Evolutionary conservation across 2,329 filamentous ascomycete genomes (phyloP).

Genomic region (Hypoxylon sp.): DNA sequence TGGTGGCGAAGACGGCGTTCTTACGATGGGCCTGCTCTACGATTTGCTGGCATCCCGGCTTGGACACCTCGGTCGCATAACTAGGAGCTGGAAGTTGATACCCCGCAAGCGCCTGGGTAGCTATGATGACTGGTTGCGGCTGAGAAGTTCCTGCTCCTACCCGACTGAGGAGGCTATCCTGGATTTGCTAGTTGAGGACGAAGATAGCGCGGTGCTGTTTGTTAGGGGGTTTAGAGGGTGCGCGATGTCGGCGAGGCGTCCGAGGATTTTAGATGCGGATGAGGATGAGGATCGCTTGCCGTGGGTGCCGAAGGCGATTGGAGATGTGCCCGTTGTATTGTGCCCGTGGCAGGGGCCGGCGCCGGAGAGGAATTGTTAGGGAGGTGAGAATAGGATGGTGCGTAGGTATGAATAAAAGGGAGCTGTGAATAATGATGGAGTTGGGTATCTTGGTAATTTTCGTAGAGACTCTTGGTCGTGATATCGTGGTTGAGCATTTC

Average conservation of each 20-base stretch:
- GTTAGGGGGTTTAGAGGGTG: slow-evolving; percentile 3
- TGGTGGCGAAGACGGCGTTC: slow-evolving; percentile 4
- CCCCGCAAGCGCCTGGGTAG: slow-evolving; percentile 1
- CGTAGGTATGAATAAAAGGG: background rate
- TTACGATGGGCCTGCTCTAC: slow-evolving; percentile 38
- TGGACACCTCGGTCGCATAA: background rate
- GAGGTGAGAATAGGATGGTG: background rate
- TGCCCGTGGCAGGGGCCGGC: slow-evolving; percentile 5
- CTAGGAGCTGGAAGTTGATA: slow-evolving; percentile 14
- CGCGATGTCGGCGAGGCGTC: background rate
- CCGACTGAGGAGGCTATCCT: background rate
- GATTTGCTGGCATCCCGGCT: slow-evolving; percentile 19
- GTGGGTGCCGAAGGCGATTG: slow-evolving; percentile 17
- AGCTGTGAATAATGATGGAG: background rate
- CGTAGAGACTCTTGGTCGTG: background rate
- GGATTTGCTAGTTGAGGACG: slow-evolving; percentile 8
- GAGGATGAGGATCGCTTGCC: background rate
- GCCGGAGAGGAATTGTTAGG: background rate
- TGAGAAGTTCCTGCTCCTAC: background rate
- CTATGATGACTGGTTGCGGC: slow-evolving; percentile 5
- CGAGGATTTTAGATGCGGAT: background rate
- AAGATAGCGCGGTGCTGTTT: slow-evolving; percentile 13
- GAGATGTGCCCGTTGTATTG: slow-evolving; percentile 3
- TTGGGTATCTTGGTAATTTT: background rate
- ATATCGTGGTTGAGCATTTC: no score